Conservation (phyloP, 257 asterid genomes). For the Parsonsia alboflavescens region DNA sequence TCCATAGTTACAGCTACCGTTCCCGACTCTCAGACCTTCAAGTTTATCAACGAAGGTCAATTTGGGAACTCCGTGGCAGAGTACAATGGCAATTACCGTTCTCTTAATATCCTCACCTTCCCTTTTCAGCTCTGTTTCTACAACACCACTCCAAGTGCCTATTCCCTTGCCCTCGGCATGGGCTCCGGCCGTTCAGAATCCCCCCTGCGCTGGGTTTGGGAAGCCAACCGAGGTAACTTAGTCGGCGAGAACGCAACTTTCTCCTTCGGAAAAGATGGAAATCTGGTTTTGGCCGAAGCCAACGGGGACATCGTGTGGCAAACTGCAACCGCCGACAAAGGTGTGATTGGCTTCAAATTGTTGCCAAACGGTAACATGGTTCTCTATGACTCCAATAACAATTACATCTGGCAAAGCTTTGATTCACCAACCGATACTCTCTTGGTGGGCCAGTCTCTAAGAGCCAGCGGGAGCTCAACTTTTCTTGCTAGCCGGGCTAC, state of each 20-base stretch:
- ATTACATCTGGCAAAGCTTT: slow-evolving; percentile 35
- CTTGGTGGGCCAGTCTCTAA: slow-evolving; percentile 27
- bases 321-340: slow-evolving; percentile 25
- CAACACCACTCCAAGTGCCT: slow-evolving; percentile 34
- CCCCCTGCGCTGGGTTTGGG: slow-evolving; percentile 36
- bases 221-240: slow-evolving; percentile 33
- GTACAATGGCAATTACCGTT: slow-evolving; percentile 23
- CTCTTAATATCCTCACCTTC: background rate
- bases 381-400: slow-evolving; percentile 23
- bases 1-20: slow-evolving; percentile 18
- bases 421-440: slow-evolving; percentile 32
- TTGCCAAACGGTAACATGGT: slow-evolving; percentile 37
- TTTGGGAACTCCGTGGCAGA: slow-evolving; percentile 27
- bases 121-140: slow-evolving; percentile 31
- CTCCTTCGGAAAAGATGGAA: slow-evolving; percentile 21
- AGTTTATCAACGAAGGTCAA: slow-evolving; percentile 20
- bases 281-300: slow-evolving; percentile 31
- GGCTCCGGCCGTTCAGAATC: slow-evolving; percentile 17
- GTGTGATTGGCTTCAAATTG: slow-evolving; percentile 24
- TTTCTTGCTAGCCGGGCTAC: slow-evolving; percentile 30
- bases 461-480: slow-evolving; percentile 13
- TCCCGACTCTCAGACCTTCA: slow-evolving; percentile 28
- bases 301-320: slow-evolving; percentile 32
- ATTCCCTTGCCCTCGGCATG: slow-evolving; percentile 24
- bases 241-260: slow-evolving; percentile 35